Base-by-base conservation (phyloP, 306 rosid genomes). In the Vicia sativa region DNA sequence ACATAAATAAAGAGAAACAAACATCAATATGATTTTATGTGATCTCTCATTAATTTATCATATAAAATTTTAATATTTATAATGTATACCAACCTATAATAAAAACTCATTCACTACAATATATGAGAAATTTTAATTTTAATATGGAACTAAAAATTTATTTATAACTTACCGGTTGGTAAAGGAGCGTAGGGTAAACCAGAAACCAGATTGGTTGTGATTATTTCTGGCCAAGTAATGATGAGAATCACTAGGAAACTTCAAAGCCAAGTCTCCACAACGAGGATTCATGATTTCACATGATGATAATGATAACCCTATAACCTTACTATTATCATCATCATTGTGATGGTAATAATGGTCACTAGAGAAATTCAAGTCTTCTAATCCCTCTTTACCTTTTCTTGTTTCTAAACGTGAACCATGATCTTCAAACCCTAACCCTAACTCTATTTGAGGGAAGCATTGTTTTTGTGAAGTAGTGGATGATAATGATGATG, bases 121-220 rank as follows among this genome's bases (percentile, higher is more conserved):
- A 34, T 34, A 2, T 34, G 0, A 7, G 38, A 34, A 34, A 34
- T 7, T 34, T 34, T 1, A 34, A 34, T n/a, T n/a, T n/a, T n/a
- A n/a, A n/a, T n/a, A n/a, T n/a, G n/a, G n/a, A n/a, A n/a, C n/a
- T n/a, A n/a, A n/a, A n/a, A n/a, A n/a, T n/a, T n/a, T n/a, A n/a
- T n/a, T n/a, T n/a, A n/a, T 41, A 16, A 31, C 86, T 83, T 54
- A 87, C 92, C 80, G 81, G 78, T 87, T 82, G 79, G 86, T 67
- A 69, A 79, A 79, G 41, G 89, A 73, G 28, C 37, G 76, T 23
- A 87, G 87, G 31, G 89, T 72, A 29, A 87, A 87, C 92, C 92
- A 87, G 72, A 87, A 70, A 54, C 85, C 89, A 75, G 84, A 70
- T 9, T 48, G 60, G 45, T 68, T 68, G 66, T 45, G 79, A 73